Evolutionary conservation across 2,329 filamentous ascomycete genomes (phyloP).

Genomic region (Fonsecaea pugnacius): DNA sequence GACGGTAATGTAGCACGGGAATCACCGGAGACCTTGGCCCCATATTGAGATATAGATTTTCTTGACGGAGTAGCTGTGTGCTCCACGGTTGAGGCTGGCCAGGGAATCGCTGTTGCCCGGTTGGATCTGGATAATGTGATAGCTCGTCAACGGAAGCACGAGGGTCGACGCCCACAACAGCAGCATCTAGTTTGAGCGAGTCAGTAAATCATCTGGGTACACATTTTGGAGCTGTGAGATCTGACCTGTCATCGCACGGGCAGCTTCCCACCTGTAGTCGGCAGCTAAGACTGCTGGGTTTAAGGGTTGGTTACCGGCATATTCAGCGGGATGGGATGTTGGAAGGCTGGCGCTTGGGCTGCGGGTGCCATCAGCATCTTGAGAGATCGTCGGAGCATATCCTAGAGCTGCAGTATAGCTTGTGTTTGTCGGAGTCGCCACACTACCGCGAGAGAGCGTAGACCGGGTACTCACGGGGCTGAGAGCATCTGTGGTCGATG

Average conservation of each 20-base stretch:
- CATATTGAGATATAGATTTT: constrained; percentile 16
- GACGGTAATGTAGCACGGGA: constrained; percentile 1
- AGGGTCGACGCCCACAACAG: constrained; percentile 29
- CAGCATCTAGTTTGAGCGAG: constrained; percentile 16
- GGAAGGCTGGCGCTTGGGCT: constrained; percentile 22
- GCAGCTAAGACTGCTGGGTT: neutral
- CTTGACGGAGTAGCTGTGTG: constrained; percentile 17
- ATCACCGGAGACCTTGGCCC: neutral
- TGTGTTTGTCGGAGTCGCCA: constrained; percentile 16
- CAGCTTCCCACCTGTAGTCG: neutral
- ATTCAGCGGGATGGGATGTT: neutral
- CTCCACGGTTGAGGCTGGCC: constrained; percentile 25
- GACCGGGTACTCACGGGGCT: constrained; percentile 26
- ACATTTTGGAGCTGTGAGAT: neutral
- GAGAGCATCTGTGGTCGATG: constrained; percentile 22
- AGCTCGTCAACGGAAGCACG: constrained; percentile 16
- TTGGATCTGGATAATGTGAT: constrained; percentile 20
- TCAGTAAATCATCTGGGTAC: neutral
- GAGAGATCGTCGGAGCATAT: constrained; percentile 24
- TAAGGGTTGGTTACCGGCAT: constrained; percentile 5
- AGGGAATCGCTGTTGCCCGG: constrained; percentile 21
- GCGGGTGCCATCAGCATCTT: constrained; percentile 22
- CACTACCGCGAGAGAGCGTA: constrained; percentile 16
- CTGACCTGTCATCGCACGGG: constrained; percentile 27
- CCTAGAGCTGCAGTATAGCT: constrained; percentile 23